Base-by-base conservation (phyloP, 2,329 filamentous ascomycete genomes). In the Exophiala viscosa region DNA sequence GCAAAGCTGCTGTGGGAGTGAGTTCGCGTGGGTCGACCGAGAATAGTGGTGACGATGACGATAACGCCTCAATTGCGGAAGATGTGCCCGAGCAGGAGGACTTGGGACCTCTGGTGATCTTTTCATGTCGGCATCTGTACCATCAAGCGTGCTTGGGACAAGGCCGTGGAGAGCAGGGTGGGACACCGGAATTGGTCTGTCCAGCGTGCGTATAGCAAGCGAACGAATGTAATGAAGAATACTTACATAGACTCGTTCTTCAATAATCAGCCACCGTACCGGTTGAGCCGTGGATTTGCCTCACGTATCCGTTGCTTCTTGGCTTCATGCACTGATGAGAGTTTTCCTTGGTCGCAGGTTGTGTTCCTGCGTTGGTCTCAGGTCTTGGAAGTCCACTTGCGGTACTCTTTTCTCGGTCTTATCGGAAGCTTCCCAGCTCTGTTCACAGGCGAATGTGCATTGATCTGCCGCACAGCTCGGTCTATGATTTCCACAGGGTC, bases 61-160 rank as follows among this genome's bases (percentile, higher is more conserved):
- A 23, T 28, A 47, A 55, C 8, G 41, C 39, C 23, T 23, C 20
- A 23, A 28, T 28, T 7, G 23, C 23, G 2, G 23, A 28, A 7
- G 23, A 28, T 11, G 32, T 14, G n/a, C 33, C 14, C 2, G n/a
- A 33, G 11, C 28, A 34, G 14, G 41, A 46, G n/a, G 39, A 42
- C 14, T 34, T 28, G 15, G 66, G 66, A 6, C 66, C 73, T 0
- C 61, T 73, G 18, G 66, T 77, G 31, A 67, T 76, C 13, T 77
- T 77, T 60, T 70, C 73, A 8, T 77, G 75, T 62, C 69, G 75
- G 47, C 75, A 77, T 64, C 54, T 76, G 45, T 77, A 75, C 62
- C 75, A 77, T 62, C 71, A 69, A 17, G 65, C 65, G 33, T 77
- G 75, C 63, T 60, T 77, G 48, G 52, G 70, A 54, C 65, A 69